Percentiles rank a stretch among this genome's conserved stretches.
phyloP scores from a whole-genome alignment of 2,329 filamentous ascomycete genomes.

The Metarhizium album region DNA sequence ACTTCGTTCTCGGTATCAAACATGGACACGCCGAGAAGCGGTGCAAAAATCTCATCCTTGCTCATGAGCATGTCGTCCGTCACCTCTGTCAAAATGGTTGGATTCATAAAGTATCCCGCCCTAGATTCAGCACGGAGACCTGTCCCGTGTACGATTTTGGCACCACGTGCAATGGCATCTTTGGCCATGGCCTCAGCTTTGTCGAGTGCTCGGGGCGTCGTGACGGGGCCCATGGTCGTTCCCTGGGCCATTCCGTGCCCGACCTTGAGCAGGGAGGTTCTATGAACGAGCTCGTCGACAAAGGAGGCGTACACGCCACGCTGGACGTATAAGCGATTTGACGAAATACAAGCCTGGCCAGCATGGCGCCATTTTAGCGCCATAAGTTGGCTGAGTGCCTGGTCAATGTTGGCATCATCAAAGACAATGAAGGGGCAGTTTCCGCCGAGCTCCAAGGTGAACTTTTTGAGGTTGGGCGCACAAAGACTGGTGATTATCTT shows the following conservation, averaged over 20 bases:
- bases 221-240: constrained; percentile 25
- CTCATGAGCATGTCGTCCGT: constrained; percentile 55
- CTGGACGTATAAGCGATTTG: constrained; percentile 51
- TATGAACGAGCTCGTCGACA: constrained; percentile 40
- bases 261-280: constrained; percentile 42
- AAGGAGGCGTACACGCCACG: constrained; percentile 51
- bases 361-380: constrained; percentile 59
- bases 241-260: constrained; percentile 45
- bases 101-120: constrained; percentile 56
- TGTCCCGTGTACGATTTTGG: constrained; percentile 42
- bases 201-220: constrained; percentile 21
- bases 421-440: constrained; percentile 58
- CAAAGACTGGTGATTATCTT: constrained; percentile 48
- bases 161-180: constrained; percentile 52
- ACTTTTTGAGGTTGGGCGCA: constrained; percentile 54
- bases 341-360: constrained; percentile 61
- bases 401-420: constrained; percentile 57
- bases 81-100: constrained; percentile 58
- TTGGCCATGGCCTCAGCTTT: constrained; percentile 38
- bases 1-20: constrained; percentile 64
- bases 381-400: constrained; percentile 52
- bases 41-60: constrained; percentile 62
- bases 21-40: constrained; percentile 56
- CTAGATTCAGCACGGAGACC: constrained; percentile 27
- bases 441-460: constrained; percentile 59